Evolutionary conservation across 257 asterid genomes (phyloP).

Genomic region (Przewalskia tangutica): DNA sequence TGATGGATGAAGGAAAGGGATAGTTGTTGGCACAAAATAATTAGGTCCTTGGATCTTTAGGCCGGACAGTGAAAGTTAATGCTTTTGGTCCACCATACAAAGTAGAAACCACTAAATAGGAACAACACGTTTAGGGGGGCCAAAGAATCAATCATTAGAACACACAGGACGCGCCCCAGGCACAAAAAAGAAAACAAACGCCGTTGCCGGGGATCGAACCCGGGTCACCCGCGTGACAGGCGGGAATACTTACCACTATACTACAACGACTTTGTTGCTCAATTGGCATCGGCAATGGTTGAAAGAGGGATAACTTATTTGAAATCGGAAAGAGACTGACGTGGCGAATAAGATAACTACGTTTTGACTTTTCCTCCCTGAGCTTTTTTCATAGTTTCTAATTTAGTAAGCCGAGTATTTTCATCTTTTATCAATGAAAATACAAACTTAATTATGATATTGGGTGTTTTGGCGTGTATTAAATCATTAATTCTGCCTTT

Average conservation of each 20-base stretch:
- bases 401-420: not conserved
- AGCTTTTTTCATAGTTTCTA: not conserved
- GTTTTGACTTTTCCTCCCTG: not conserved
- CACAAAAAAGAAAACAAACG: not conserved
- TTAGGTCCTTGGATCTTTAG: not conserved
- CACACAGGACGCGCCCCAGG: not conserved
- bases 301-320: no score
- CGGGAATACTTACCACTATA: conserved; percentile 97
- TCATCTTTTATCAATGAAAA: not conserved
- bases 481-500: no score
- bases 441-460: not conserved
- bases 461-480: not conserved
- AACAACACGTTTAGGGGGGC: not conserved
- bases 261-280: conserved; percentile 51
- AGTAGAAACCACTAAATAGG: not conserved
- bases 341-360: not conserved
- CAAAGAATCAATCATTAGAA: no score
- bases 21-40: not conserved
- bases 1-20: not conserved
- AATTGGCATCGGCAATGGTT: not conserved
- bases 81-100: not conserved
- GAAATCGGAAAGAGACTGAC: no score
- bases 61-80: not conserved
- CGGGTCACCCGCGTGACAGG: conserved; percentile 99
- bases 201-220: conserved; percentile 99